Base-by-base conservation (phyloP, 805 yeast genomes). In the Candida xyloterini region DNA sequence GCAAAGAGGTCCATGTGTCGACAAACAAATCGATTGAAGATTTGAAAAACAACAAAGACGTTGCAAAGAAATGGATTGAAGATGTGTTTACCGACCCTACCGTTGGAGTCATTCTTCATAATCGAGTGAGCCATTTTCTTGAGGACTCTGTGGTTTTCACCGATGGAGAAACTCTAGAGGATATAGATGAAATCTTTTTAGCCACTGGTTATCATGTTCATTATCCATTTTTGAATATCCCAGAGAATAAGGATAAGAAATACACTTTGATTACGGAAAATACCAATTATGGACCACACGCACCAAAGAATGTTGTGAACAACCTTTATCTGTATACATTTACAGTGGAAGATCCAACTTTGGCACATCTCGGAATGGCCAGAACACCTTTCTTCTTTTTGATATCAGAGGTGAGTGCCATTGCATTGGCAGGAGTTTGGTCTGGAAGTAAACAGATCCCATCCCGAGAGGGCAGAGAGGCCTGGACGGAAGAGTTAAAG, bases 161-260 rank as follows among this genome's bases (percentile, higher is more conserved):
- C 3, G 67, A 65, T 42, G 73, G 68, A 5, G 15, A 29, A 9
- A 46, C 70, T 11, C 39, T 13, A 26, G 34, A 57, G 2, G 44
- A 35, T 13, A 53, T 66, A 39, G 79, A 73, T 49, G 56, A 56
- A 30, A 57, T 76, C 13, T 45, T 75, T 2, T 64, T 70, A 41
- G 71, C 79, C 9, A 75, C 81, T 0, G 81, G 81, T 1, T 76
- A 71, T 47, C 72, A 70, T 43, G 67, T 63, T 43, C 65, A 71
- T 47, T 65, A 63, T 45, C 76, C 78, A 23, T 70, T 73, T 28
- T 25, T 56, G 3, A 48, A 47, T 5, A 42, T 32, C 15, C 37
- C 37, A 2, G 33, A 33, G 22, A 38, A 38, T 23, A 20, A 38
- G 27, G 37, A 35, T 10, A 42, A 42, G 20, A 32, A 13, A 7